phyloP scores from a whole-genome alignment of 2,329 filamentous ascomycete species.

The Diaporthe vaccinii region DNA sequence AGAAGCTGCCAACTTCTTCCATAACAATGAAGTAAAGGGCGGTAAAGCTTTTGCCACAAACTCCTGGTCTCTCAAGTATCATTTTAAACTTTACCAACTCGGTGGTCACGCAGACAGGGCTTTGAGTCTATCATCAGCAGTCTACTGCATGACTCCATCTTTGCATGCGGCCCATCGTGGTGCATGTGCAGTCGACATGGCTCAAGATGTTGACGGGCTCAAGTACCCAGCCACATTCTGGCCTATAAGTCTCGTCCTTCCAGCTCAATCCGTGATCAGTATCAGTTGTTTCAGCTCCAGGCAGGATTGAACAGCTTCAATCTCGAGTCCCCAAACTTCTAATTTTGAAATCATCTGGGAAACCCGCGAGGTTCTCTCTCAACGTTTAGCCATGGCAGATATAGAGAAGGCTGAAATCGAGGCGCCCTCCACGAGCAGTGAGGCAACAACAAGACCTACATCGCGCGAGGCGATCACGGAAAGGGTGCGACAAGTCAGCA shows the following conservation, averaged over 20 bases:
- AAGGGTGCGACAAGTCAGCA: background rate
- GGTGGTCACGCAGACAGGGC: background rate
- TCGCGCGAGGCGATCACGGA: constrained; percentile 8
- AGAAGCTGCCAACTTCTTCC: background rate
- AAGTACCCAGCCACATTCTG: too few relatives aligned
- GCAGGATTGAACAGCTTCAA: background rate
- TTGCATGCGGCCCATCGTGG: background rate
- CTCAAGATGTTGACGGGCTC: background rate
- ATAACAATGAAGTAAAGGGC: background rate
- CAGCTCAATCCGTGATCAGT: background rate
- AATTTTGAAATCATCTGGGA: background rate
- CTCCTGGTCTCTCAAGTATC: background rate
- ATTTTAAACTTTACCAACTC: constrained; percentile 18
- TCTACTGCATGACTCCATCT: background rate
- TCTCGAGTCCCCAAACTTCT: background rate
- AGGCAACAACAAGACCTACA: constrained; percentile 22
- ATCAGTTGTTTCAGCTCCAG: background rate
- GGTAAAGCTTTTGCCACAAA: background rate
- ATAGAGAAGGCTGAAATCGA: background rate
- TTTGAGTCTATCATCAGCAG: background rate
- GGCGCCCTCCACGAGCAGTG: background rate
- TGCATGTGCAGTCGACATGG: background rate
- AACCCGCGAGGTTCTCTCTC: too few relatives aligned
- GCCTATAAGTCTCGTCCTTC: background rate
- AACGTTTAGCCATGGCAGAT: background rate